Conservation (phyloP, 768 basidiomycete genomes). For the Imleria badia region DNA sequence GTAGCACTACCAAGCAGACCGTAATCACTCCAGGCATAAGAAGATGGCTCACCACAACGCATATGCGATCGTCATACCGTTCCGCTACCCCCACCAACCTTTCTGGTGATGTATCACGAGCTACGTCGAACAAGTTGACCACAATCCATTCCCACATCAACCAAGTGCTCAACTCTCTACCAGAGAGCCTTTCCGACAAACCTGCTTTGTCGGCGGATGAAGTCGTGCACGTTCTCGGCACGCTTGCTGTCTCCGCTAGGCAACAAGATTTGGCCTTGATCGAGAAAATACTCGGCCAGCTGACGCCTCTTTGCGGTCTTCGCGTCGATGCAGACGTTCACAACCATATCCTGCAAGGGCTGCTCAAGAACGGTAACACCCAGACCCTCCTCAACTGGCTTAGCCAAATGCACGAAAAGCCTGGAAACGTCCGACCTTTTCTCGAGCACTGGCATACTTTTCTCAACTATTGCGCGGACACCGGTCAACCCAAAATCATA, state of each 20-base stretch:
- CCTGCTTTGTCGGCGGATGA: slow-evolving; percentile 24
- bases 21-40: slow-evolving; percentile 12
- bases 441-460: slow-evolving; percentile 56
- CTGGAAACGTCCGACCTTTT: slow-evolving; percentile 46
- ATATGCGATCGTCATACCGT: slow-evolving; percentile 6
- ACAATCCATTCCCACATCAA: slow-evolving; percentile 23
- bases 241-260: slow-evolving; percentile 51
- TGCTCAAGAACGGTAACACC: slow-evolving; percentile 45
- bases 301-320: slow-evolving; percentile 48
- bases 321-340: slow-evolving; percentile 47
- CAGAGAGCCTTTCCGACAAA: slow-evolving; percentile 6
- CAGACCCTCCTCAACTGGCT: slow-evolving; percentile 52
- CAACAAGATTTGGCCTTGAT: slow-evolving; percentile 55
- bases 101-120: slow-evolving; percentile 12
- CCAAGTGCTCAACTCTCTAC: slow-evolving; percentile 23
- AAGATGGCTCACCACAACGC: slow-evolving; percentile 23
- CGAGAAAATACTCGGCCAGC: slow-evolving; percentile 49
- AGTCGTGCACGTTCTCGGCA: slow-evolving; percentile 40
- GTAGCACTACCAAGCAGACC: slow-evolving; percentile 7
- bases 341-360: slow-evolving; percentile 46
- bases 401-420: slow-evolving; percentile 48
- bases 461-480: slow-evolving; percentile 40
- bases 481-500: slow-evolving; percentile 26
- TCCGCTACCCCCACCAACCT: not conserved
- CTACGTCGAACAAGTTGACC: slow-evolving; percentile 18